These are phyloP conservation scores for Camellia japonica DNA, from an alignment of 148 eudicot genomes.

Conservation along the genomic window DNA sequence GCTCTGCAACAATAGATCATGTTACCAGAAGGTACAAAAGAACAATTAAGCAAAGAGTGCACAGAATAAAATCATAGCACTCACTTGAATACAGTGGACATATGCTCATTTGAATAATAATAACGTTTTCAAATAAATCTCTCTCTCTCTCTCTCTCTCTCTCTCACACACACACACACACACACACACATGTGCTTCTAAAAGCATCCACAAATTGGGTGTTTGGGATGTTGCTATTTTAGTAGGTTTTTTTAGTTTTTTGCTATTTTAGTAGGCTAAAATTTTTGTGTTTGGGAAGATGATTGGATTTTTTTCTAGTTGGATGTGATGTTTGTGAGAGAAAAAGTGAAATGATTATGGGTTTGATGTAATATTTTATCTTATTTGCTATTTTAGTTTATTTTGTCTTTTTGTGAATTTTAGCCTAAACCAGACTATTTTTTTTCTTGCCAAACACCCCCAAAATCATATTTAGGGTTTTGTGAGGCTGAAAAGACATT, in stretches of 20 bases:
- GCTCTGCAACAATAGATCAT: slow-evolving; percentile 53
- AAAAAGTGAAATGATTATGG: no score
- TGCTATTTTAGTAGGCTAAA: no score
- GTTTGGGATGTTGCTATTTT: no score
- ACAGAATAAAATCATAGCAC: not conserved
- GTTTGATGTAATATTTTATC: no score
- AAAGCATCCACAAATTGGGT: not conserved
- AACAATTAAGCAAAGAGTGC: not conserved
- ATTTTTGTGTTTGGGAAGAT: no score
- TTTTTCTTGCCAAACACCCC: not conserved
- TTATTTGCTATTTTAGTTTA: no score
- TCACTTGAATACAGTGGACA: not conserved
- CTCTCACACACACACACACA: not conserved
- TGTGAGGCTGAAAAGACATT: not conserved
- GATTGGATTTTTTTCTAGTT: no score
- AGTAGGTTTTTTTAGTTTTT: no score
- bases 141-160: no score
- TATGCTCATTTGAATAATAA: not conserved
- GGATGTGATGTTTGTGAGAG: no score
- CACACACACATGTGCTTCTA: not conserved
- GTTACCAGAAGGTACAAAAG: slow-evolving; percentile 14
- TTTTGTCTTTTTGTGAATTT: no score
- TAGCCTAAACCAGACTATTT: no score
- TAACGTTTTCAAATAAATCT: not conserved
- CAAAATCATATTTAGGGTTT: not conserved